Evolutionary conservation across 2,329 filamentous ascomycete species (phyloP).

Genomic region (Botrytis tulipae): DNA sequence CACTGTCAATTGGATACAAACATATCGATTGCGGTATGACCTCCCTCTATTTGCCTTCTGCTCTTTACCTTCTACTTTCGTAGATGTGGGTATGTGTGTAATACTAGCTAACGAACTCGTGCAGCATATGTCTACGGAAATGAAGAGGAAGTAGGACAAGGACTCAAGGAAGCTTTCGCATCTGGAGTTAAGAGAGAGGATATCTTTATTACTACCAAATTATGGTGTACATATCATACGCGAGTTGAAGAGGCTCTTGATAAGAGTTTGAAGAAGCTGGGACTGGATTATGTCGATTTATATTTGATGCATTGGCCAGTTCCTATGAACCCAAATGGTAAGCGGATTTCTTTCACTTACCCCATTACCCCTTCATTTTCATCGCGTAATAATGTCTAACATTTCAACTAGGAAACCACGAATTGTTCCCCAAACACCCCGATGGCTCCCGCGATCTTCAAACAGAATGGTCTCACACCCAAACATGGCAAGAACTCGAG

Average conservation of each 20-base stretch:
- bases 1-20: conserved; percentile 50
- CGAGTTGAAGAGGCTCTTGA: conserved; percentile 68
- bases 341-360: neutral
- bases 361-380: conserved; percentile 17
- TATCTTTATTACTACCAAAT: conserved; percentile 65
- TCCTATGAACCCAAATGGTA: conserved; percentile 73
- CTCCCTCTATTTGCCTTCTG: neutral
- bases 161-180: conserved; percentile 66
- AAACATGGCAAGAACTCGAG: conserved; percentile 78
- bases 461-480: conserved; percentile 64
- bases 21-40: conserved; percentile 46
- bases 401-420: conserved; percentile 56
- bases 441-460: conserved; percentile 75
- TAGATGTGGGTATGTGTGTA: conserved; percentile 41
- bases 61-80: neutral
- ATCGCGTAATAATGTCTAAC: conserved; percentile 9
- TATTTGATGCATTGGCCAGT: conserved; percentile 83
- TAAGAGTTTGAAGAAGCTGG: conserved; percentile 69
- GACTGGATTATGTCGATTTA: conserved; percentile 78
- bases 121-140: conserved; percentile 74
- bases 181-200: conserved; percentile 63
- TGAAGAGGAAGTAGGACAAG: conserved; percentile 78
- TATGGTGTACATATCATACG: conserved; percentile 73
- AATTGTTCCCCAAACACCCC: conserved; percentile 70
- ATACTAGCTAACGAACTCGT: conserved; percentile 5